Evolutionary conservation across 352 stramenopile species (phyloP).

Genomic region (Blastocystis sp.): DNA sequence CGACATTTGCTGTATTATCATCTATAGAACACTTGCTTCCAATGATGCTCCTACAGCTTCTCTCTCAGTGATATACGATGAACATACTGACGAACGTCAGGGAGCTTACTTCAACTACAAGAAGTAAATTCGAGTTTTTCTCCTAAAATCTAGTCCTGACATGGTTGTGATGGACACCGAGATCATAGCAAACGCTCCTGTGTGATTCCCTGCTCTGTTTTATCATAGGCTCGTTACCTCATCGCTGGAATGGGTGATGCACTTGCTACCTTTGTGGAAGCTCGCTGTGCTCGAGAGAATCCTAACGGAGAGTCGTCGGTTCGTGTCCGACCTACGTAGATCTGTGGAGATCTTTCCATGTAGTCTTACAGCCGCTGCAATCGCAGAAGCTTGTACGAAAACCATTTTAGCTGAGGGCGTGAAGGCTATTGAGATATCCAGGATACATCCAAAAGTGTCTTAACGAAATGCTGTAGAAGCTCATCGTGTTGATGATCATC

Average conservation of each 20-base stretch:
- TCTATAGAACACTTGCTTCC: constrained; percentile 42
- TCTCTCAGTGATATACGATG: constrained; percentile 55
- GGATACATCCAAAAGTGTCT: not conserved
- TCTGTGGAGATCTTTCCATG: not conserved
- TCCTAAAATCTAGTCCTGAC: constrained; percentile 14
- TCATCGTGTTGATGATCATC: constrained; percentile 8
- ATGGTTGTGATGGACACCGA: constrained; percentile 57
- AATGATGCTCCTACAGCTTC: constrained; percentile 56
- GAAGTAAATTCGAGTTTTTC: not conserved
- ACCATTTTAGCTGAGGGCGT: constrained; percentile 38
- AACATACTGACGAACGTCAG: constrained; percentile 49
- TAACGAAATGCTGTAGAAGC: constrained; percentile 32
- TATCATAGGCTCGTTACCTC: constrained; percentile 10
- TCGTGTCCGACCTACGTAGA: constrained; percentile 41
- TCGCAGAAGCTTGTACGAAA: constrained; percentile 40
- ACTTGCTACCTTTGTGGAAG: constrained; percentile 52
- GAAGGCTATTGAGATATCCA: constrained; percentile 58
- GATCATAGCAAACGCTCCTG: constrained; percentile 54
- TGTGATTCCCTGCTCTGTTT: not conserved
- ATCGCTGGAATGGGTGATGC: constrained; percentile 57
- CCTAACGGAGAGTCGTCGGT: constrained; percentile 24
- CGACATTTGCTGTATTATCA: not conserved
- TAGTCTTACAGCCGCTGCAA: constrained; percentile 40
- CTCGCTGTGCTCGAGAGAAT: constrained; percentile 23
- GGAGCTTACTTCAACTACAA: constrained; percentile 61